Evolutionary conservation across 2,329 filamentous ascomycete genomes (phyloP).

Genomic region (Sphaerulina populicola): DNA sequence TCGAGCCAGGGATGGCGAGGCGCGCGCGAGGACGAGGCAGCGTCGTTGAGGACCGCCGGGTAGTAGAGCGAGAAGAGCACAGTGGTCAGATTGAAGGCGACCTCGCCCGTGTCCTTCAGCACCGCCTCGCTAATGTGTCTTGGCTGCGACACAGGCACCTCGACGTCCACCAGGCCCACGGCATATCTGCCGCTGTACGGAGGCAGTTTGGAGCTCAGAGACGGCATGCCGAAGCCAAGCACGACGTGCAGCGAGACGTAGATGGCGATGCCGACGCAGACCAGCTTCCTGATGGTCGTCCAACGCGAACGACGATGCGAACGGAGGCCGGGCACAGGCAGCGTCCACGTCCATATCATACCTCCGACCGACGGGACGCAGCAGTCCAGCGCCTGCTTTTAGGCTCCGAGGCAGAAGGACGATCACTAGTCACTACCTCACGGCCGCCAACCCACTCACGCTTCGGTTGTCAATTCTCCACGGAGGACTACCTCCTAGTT

Average conservation of each 20-base stretch:
- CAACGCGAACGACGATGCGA: constrained; percentile 15
- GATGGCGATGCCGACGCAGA: constrained; percentile 14
- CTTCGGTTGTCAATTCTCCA: background rate
- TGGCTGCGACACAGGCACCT: constrained; percentile 32
- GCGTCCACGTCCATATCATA: constrained; percentile 12
- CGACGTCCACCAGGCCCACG: constrained; percentile 40
- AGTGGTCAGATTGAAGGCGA: constrained; percentile 39
- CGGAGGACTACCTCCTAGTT: background rate
- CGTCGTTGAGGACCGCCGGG: constrained; percentile 31
- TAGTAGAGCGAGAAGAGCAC: constrained; percentile 43
- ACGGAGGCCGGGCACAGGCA: background rate
- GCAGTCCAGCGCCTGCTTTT: too few species aligned
- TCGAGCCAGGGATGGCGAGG: constrained; percentile 38
- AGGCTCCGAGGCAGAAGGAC: background rate
- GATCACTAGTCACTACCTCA: background rate
- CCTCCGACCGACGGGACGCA: too few species aligned
- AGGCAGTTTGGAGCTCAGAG: constrained; percentile 38
- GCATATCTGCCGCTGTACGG: constrained; percentile 37
- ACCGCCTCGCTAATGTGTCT: constrained; percentile 33
- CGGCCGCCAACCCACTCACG: background rate
- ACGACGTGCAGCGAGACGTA: constrained; percentile 34
- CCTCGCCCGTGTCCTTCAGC: constrained; percentile 34
- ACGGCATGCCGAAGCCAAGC: constrained; percentile 35
- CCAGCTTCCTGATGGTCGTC: constrained; percentile 16
- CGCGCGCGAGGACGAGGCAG: constrained; percentile 12